Base-by-base conservation (phyloP, 2,329 filamentous ascomycete genomes). In the Chaetomiaceae sp. region DNA sequence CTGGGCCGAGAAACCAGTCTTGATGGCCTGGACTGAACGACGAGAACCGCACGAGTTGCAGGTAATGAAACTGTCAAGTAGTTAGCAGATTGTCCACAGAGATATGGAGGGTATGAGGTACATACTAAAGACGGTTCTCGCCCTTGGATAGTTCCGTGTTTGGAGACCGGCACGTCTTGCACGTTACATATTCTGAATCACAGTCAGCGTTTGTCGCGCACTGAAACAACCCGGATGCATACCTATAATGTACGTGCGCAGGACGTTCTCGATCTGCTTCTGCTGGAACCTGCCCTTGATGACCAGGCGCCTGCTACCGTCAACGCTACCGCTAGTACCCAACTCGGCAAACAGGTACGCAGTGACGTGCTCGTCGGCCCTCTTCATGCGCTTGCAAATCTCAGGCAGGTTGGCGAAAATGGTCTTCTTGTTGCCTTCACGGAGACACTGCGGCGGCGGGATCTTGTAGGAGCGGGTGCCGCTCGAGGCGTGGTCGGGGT, bases 231-330 rank as follows among this genome's bases (percentile, higher is more conserved):
- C 3, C 8, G 13, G 11, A 13, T 14, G 14, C 84, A 71, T 77
- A 90, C 87, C 54, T 47, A 62, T 88, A 70, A 96, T 96, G 73
- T 96, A 96, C 78, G 92, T 89, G 75, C 92, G 82, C 69, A 97
- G 75, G 48, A 97, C 90, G 74, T 95, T 96, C 79, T 99, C 94
- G 69, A 97, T 91, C 78, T 97, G 92, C 77, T 96, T 96, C 78
- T 97, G 92, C 74, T 97, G 92, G 87, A 99, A 99, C 69, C 94
- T 89, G 79, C 94, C 94, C 81, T 96, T 96, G 82, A 99, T 99
- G 69, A 99, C 91, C 66, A 99, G 75, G 68, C 92, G 86, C 73
- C 90, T 85, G 74, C 82, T 89, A 64, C 92, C 94, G 75, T 96
- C 94, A 51, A 96, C 90, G 69, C 89, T 95, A 71, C 94, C 94